These are phyloP conservation scores for Ceraceosorus bombacis DNA, from an alignment of 1,284 basidiomycete species.

Conservation along the genomic window DNA sequence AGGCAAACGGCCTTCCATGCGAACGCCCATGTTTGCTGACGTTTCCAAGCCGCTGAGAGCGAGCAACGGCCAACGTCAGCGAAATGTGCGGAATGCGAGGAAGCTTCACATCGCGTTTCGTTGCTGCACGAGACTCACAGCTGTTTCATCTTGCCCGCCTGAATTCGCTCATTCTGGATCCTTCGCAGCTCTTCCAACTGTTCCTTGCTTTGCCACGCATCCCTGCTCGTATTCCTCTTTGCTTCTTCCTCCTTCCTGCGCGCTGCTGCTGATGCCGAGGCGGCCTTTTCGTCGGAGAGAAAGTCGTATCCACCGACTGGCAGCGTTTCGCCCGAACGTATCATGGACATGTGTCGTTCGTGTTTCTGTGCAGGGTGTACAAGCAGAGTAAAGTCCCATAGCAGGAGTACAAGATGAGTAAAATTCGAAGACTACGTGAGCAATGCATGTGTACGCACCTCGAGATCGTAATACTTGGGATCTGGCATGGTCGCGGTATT, in stretches of 20 bases:
- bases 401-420: neutral
- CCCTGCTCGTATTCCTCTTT: neutral
- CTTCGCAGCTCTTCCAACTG: conserved; percentile 17
- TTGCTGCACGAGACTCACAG: conserved; percentile 7
- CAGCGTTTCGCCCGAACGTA: conserved; percentile 17
- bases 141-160: conserved; percentile 20
- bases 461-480: conserved; percentile 21
- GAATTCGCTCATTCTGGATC: conserved; percentile 17
- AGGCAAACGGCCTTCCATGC: conserved; percentile 14
- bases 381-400: neutral
- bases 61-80: neutral
- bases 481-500: conserved; percentile 18
- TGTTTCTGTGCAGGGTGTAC: conserved; percentile 8
- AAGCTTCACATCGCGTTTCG: conserved; percentile 16
- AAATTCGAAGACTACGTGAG: no score
- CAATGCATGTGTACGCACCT: neutral
- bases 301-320: conserved; percentile 11
- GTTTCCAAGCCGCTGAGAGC: conserved; percentile 7
- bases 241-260: neutral
- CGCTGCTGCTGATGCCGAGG: conserved; percentile 8
- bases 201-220: conserved; percentile 10
- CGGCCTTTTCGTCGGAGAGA: conserved; percentile 15
- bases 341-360: conserved; percentile 14
- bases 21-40: conserved; percentile 9
- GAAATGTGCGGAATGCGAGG: neutral